Base-by-base conservation (phyloP, 2,329 filamentous ascomycete species). In the Incumbomyces delicatus region DNA sequence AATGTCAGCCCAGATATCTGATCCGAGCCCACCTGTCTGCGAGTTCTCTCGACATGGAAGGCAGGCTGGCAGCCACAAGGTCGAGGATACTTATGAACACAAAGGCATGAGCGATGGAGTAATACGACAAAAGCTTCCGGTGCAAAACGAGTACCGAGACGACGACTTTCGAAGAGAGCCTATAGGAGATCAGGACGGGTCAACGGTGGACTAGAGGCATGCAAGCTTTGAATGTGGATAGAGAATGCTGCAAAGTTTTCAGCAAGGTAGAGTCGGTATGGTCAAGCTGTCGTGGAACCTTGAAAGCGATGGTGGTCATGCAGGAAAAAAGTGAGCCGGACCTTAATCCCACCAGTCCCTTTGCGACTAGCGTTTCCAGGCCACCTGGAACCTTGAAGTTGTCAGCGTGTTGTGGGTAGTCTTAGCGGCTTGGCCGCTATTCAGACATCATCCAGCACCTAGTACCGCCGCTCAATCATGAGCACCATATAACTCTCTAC, bases 41-140 rank as follows among this genome's bases (percentile, higher is more conserved):
- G 53, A 71, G 68, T 59, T 74, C 59, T 55, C 74, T 71, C 67
- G 62, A 72, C 74, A 77, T 77, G 50, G 40, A 41, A 48, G 41
- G 42, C 27, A 44, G 22, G 16, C 39, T 47, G 38, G 42, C 31
- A 44, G 14, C 14, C 7, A 22, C 31, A 36, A 29, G 14, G 4
- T 14, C 7, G 8, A 18, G 12, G 5, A 36, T n/a, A 32, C 22
- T 33, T 27, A 17, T 22, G n/a, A 36, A 30, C 14, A 44, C 31
- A 44, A 12, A 30, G 14, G 30, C 33, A 31, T 33, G 31, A 20
- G 6, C 18, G 36, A 16, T 18, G 12, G 36, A 39, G 18, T n/a
- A 32, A n/a, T n/a, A n/a, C 16, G 16, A n/a, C 13, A 35, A 35
- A 35, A 35, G 11, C 13, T 35, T 12, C n/a, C 18, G 18, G 6